Conservation (phyloP, 169 alveolate genomes). For the Cryptosporidium felis region DNA sequence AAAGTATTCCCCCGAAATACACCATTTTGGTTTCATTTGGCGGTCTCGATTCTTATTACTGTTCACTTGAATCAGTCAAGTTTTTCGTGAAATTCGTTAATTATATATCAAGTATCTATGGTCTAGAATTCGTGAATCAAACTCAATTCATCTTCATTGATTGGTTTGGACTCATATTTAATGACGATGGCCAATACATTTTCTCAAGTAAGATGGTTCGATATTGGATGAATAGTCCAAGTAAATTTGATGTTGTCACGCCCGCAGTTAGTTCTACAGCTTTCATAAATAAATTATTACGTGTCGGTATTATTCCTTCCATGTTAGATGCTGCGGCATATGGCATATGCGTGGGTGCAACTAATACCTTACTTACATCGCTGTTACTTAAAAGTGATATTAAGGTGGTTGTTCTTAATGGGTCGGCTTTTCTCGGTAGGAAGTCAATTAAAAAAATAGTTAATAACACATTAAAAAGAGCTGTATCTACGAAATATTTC, state of each 20-base stretch:
- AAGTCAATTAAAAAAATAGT: background rate
- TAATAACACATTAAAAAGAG: background rate
- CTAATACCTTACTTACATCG: constrained; percentile 3
- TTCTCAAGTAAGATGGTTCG: background rate
- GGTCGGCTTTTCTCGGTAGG: constrained; percentile 2
- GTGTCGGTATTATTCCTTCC: constrained; percentile 61
- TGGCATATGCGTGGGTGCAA: constrained; percentile 57
- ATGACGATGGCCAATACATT: background rate
- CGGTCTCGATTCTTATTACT: background rate
- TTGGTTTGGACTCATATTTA: constrained; percentile 20
- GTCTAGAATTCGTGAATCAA: constrained; percentile 8
- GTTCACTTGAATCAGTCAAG: constrained; percentile 16
- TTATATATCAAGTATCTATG: background rate
- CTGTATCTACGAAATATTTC: background rate
- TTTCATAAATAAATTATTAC: constrained; percentile 12
- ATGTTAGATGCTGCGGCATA: constrained; percentile 22
- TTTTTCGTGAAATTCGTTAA: constrained; percentile 27
- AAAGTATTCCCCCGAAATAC: constrained; percentile 27
- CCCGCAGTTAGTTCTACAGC: constrained; percentile 71
- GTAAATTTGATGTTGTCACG: constrained; percentile 1
- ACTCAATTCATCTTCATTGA: constrained; percentile 39
- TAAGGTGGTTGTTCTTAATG: constrained; percentile 29
- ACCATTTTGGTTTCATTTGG: constrained; percentile 26
- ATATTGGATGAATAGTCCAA: constrained; percentile 12
- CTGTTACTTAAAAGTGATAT: background rate